Evolutionary conservation across 768 basidiomycete genomes (phyloP), one percentile per base, ranked within the genome.

Genomic region (Artomyces pyxidatus): DNA sequence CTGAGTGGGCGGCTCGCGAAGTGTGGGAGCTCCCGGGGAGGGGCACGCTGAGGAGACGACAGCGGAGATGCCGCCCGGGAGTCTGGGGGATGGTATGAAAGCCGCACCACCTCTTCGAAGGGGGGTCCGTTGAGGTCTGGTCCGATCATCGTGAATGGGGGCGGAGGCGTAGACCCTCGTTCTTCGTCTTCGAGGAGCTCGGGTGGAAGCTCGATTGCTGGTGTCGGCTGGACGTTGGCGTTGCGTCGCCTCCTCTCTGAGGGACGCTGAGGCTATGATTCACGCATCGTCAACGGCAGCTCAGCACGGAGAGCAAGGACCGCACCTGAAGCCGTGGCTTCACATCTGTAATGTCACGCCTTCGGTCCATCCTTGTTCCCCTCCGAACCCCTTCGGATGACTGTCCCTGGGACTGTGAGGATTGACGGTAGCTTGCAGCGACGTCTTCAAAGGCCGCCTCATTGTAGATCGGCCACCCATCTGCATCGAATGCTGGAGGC

Each of bases 101-200:
- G 23, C 1, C 23, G 19, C 14, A 61, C 59, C 47, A 64, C 55
- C 25, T 60, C 61, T 22, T 63, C 62, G 44, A 69, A 71, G 10
- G 66, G 59, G 0, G 65, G 66, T 0, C 72, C 74, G 50, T 73
- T 69, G 0, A 65, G 55, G 22, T 63, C 63, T 5, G 69, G 65
- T 1, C 64, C 71, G 10, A 64, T 58, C 1, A 65, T 47, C 12
- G 63, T 58, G 55, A 71, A 74, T 7, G 70, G 67, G 0, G 74
- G 74, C 1, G 73, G 73, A 28, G 63, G 66, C 28, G 59, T 57
- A 12, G 46, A 45, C 32, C 9, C 6, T 35, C n/a, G n/a, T n/a
- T n/a, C n/a, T n/a, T n/a, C n/a, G n/a, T n/a, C n/a, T n/a, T n/a
- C n/a, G n/a, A n/a, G n/a, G n/a, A n/a, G n/a, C n/a, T n/a, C n/a